Base-by-base conservation (phyloP, 495 filamentous ascomycete genomes). In the Xylaria grammica region DNA sequence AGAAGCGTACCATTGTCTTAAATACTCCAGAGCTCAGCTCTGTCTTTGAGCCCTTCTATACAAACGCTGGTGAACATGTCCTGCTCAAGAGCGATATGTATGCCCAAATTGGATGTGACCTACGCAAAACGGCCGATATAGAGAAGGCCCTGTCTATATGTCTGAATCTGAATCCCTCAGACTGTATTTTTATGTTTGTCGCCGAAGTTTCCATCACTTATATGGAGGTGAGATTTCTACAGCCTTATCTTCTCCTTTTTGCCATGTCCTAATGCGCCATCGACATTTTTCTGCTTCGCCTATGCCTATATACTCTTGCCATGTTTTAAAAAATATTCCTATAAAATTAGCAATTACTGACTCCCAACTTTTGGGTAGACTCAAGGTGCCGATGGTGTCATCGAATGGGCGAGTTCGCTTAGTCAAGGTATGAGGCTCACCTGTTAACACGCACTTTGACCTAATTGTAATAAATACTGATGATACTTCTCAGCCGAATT, bases 201-300 rank as follows among this genome's bases (percentile, higher is more conserved):
- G 93, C 92, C 0, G 94, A 97, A 75, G 93, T 97, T 5, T 96
- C 92, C 5, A 82, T 96, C 34, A 93, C 93, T 1, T 97, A 97
- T 67, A 97, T 97, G 93, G 86, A 92, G 53, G 62, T 64, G 44
- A 64, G 61, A n/a, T 24, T 29, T 13, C 0, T 9, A 20, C 20
- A 30, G 4, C 26, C 15, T 32, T 30, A 9, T 15, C 2, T 0
- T 4, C 7, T 0, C 9, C 13, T 9, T 17, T 19, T 36, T 27
- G 7, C 6, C 30, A 13, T 51, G 15, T 40, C 32, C 24, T 24
- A 53, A 17, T 20, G n/a, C 32, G 26, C n/a, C 55, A 46, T 19
- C 8, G 5, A 42, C 40, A 6, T 10, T 42, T 15, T 42, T 42
- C n/a, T 11, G 13, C 13, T 42, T 42, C 40, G 3, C 40, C 13